Percentiles rank a stretch among this genome's conserved stretches.
Conservation (phyloP, 202 grass and related monocot genomes). For the Carex arenaria region DNA sequence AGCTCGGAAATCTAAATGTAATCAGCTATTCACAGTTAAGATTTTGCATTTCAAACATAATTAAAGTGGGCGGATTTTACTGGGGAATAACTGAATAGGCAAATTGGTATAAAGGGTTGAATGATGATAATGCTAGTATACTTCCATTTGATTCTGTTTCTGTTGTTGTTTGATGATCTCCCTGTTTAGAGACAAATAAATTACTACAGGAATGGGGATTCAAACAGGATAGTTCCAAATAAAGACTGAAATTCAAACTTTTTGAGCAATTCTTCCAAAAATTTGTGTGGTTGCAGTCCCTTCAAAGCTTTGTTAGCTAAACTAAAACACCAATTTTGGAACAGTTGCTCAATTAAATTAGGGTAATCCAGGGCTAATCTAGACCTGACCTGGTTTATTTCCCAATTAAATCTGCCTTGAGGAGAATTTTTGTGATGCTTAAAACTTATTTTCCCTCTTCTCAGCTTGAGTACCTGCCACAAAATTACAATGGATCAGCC, state of each 20-base stretch:
- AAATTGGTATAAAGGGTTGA: not conserved
- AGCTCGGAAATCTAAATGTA: slow-evolving; percentile 99
- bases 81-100: not conserved
- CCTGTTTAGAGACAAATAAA: not conserved
- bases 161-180: not conserved
- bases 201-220: not conserved
- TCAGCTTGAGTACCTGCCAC: slow-evolving; percentile 82
- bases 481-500: slow-evolving; percentile 85
- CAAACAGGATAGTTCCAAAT: not conserved
- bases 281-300: not conserved
- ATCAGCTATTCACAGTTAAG: slow-evolving; percentile 38
- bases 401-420: not conserved
- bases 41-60: slow-evolving; percentile 20
- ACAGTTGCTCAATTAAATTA: not conserved
- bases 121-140: not conserved
- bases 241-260: not conserved
- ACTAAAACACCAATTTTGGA: not conserved
- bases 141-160: not conserved
- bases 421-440: not conserved
- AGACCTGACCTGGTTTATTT: not conserved
- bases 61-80: not conserved
- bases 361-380: not conserved
- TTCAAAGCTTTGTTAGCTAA: not conserved
- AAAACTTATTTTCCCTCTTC: slow-evolving; percentile 28
- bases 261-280: not conserved